phyloP scores from a whole-genome alignment of 495 filamentous ascomycete genomes.

The Acidomyces sp. region DNA sequence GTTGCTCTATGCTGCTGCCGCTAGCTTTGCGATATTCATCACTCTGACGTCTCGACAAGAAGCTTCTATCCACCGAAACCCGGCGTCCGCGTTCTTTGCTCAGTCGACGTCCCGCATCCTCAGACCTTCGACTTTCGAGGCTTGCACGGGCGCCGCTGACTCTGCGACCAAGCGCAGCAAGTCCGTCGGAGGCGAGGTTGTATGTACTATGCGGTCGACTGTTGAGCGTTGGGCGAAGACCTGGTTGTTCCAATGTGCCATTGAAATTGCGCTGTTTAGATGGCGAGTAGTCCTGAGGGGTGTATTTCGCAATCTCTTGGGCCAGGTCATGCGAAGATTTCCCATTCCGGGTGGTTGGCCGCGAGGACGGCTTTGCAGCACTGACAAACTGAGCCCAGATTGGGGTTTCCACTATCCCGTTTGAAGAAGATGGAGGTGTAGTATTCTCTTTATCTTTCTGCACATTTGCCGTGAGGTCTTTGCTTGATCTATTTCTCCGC shows the following conservation, averaged over 20 bases:
- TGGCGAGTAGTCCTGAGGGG: conserved; percentile 47
- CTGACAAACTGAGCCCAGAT: conserved; percentile 61
- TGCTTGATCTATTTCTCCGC: conserved; percentile 44
- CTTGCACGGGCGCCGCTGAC: conserved; percentile 11
- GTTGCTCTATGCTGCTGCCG: conserved; percentile 16
- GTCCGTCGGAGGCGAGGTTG: conserved; percentile 22
- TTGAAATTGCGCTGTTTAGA: conserved; percentile 54
- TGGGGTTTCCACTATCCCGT: conserved; percentile 45
- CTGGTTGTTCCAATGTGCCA: conserved; percentile 40
- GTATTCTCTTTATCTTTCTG: conserved; percentile 71
- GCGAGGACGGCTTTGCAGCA: conserved; percentile 1
- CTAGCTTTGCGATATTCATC: conserved; percentile 14
- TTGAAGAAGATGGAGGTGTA: conserved; percentile 42
- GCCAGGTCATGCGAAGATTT: conserved; percentile 27
- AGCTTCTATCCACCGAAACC: conserved; percentile 3
- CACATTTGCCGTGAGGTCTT: conserved; percentile 32
- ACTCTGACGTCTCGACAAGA: neutral
- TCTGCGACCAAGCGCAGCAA: conserved; percentile 7
- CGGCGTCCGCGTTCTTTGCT: neutral
- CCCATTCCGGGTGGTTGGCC: conserved; percentile 12
- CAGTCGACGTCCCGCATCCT: conserved; percentile 32
- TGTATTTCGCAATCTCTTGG: conserved; percentile 50
- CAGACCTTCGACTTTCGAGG: conserved; percentile 18
- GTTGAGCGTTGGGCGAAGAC: conserved; percentile 31
- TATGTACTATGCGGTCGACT: conserved; percentile 43